Conservation (phyloP, 257 asterid genomes). For the Nicotiana otophora region DNA sequence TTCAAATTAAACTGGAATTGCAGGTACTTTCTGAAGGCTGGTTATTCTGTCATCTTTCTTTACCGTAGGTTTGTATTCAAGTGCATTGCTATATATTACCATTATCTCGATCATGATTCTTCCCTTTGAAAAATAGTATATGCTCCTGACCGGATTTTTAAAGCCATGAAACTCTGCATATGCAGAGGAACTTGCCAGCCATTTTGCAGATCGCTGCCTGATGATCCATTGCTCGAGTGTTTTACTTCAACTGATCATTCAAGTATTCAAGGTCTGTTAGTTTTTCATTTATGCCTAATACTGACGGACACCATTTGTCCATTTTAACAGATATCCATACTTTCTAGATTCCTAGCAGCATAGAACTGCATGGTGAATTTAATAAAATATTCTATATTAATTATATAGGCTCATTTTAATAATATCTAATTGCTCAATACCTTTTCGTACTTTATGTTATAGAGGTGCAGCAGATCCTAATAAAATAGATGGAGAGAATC, state of each 20-base stretch:
- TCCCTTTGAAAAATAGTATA: background rate
- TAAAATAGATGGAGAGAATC: background rate
- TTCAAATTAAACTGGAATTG: slow-evolving; percentile 12
- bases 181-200: slow-evolving; percentile 94
- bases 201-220: slow-evolving; percentile 75
- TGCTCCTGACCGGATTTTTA: background rate
- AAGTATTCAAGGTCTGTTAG: slow-evolving; percentile 51
- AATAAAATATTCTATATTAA: background rate
- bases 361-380: background rate
- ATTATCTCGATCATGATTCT: background rate
- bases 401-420: background rate
- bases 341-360: background rate
- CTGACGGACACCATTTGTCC: background rate
- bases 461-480: background rate
- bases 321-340: background rate
- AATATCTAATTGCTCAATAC: background rate
- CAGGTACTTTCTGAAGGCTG: slow-evolving; percentile 89
- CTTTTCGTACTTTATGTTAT: background rate
- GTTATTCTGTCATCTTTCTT: slow-evolving; percentile 82
- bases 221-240: slow-evolving; percentile 83
- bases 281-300: background rate
- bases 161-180: background rate
- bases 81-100: background rate
- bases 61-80: slow-evolving; percentile 57
- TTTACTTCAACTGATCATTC: slow-evolving; percentile 49